Conservation (phyloP, 2,329 filamentous ascomycete species). For the Coniochaeta sp. region DNA sequence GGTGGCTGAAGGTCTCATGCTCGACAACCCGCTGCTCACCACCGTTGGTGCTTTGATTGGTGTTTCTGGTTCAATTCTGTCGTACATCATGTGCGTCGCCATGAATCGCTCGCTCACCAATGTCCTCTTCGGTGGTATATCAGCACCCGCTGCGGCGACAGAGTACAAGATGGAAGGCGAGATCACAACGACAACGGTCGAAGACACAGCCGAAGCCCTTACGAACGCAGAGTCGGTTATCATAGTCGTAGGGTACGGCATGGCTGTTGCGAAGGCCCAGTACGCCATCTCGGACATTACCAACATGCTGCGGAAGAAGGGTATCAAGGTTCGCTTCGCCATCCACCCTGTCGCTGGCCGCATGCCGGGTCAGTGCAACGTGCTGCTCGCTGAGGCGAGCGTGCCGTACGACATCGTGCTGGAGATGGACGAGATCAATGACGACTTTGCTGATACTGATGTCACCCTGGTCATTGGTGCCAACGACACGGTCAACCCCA, state of each 20-base stretch:
- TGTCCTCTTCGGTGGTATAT: conserved; percentile 78
- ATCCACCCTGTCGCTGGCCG: conserved; percentile 86
- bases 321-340: conserved; percentile 77
- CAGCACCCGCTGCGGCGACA: conserved; percentile 45
- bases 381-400: conserved; percentile 77
- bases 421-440: conserved; percentile 96
- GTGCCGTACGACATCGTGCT: conserved; percentile 89
- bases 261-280: conserved; percentile 91
- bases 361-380: conserved; percentile 92
- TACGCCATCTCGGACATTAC: conserved; percentile 85
- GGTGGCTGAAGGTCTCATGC: conserved; percentile 86
- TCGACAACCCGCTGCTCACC: conserved; percentile 78
- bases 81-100: conserved; percentile 78
- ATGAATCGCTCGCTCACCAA: conserved; percentile 92
- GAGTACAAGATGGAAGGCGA: conserved; percentile 74
- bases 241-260: conserved; percentile 85
- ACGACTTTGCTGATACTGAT: conserved; percentile 80
- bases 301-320: conserved; percentile 61
- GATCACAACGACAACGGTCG: conserved; percentile 69
- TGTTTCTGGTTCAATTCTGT: conserved; percentile 81
- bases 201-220: conserved; percentile 72
- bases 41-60: conserved; percentile 83
- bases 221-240: conserved; percentile 76
- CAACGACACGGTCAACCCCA: conserved; percentile 89
- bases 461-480: conserved; percentile 84